Evolutionary conservation across 768 basidiomycete species (phyloP).

Genomic region (Mycena kentingensis): DNA sequence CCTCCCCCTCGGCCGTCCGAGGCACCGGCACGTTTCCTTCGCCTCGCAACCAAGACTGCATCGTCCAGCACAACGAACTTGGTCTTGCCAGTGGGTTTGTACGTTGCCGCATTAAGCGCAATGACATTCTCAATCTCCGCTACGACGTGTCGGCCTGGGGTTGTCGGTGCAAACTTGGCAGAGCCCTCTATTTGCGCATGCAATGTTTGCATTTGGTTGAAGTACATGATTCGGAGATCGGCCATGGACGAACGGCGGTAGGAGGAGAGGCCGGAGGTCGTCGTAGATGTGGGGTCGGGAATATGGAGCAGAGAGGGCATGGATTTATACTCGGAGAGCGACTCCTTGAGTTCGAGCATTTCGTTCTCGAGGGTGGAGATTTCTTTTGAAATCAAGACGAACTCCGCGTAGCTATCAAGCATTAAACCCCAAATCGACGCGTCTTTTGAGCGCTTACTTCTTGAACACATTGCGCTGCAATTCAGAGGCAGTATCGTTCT

Average conservation of each 20-base stretch:
- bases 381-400: conserved; percentile 95
- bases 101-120: conserved; percentile 91
- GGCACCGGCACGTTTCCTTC: conserved; percentile 65
- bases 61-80: conserved; percentile 92
- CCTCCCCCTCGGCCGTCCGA: conserved; percentile 42
- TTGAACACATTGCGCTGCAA: conserved; percentile 93
- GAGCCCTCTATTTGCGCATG: conserved; percentile 93
- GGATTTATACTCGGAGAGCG: conserved; percentile 91
- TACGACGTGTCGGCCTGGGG: conserved; percentile 89
- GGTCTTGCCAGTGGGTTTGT: conserved; percentile 85
- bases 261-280: conserved; percentile 44
- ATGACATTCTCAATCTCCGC: conserved; percentile 81
- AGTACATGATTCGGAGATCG: conserved; percentile 91
- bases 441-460: conserved; percentile 54
- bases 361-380: conserved; percentile 95
- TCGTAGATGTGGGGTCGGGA: conserved; percentile 72
- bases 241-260: conserved; percentile 88
- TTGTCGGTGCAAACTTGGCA: conserved; percentile 90
- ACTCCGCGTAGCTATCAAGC: conserved; percentile 83
- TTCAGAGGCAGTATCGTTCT: conserved; percentile 74
- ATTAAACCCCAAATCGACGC: neutral
- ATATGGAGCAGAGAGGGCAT: conserved; percentile 94
- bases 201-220: conserved; percentile 89
- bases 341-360: conserved; percentile 94
- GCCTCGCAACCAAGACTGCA: conserved; percentile 82